These are phyloP conservation scores for Diutina siamensis DNA, from an alignment of 1,139 yeast genomes.

Conservation along the genomic window DNA sequence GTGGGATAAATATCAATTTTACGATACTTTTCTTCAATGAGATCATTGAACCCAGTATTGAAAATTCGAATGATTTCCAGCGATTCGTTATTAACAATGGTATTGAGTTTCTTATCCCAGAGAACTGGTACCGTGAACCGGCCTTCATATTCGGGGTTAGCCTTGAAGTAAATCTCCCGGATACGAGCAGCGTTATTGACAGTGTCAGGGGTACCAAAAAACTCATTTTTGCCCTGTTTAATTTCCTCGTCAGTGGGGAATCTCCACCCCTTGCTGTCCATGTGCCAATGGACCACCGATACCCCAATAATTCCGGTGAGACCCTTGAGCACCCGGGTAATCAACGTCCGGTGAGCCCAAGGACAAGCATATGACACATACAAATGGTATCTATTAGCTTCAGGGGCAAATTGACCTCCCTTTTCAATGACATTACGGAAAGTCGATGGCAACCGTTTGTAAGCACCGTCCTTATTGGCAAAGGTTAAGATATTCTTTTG, in stretches of 20 bases:
- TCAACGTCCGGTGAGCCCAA: constrained; percentile 86
- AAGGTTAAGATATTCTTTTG: constrained; percentile 26
- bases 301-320: constrained; percentile 48
- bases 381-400: constrained; percentile 71
- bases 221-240: constrained; percentile 7
- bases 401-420: constrained; percentile 59
- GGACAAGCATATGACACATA: constrained; percentile 89
- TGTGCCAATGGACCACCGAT: constrained; percentile 80
- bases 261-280: constrained; percentile 84
- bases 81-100: constrained; percentile 86
- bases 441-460: constrained; percentile 33
- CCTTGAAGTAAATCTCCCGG: constrained; percentile 63
- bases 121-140: constrained; percentile 87
- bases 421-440: constrained; percentile 52
- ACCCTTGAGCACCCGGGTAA: constrained; percentile 71
- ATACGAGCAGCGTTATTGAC: constrained; percentile 48
- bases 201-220: constrained; percentile 56
- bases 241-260: constrained; percentile 31
- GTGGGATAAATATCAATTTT: constrained; percentile 56
- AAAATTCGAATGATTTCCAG: constrained; percentile 80
- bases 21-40: constrained; percentile 22
- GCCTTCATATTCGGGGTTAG: constrained; percentile 64
- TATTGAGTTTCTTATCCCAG: constrained; percentile 75
- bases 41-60: constrained; percentile 51
- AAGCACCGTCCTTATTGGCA: constrained; percentile 43